phyloP scores from a whole-genome alignment of 1,284 basidiomycete species.

The Athelia psychrophila region DNA sequence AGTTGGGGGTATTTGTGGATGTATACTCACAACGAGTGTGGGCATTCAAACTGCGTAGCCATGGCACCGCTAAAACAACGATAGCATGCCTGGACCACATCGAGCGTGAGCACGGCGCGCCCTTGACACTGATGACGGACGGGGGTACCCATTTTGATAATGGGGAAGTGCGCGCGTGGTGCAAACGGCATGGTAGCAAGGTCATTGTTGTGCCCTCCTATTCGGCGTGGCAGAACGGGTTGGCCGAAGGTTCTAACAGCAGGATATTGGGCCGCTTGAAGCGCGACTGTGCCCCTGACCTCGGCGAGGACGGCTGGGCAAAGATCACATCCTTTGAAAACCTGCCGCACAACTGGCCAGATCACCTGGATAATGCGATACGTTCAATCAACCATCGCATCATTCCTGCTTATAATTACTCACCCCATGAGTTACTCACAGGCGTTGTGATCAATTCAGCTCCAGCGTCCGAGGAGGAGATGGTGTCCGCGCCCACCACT shows the following conservation, averaged over 20 bases:
- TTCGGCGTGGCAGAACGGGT: constrained; percentile 37
- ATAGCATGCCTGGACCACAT: constrained; percentile 18
- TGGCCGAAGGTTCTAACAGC: constrained; percentile 31
- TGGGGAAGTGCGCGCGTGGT: constrained; percentile 25
- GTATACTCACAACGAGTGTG: constrained; percentile 23
- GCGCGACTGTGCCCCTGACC: constrained; percentile 26
- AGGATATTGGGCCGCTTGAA: constrained; percentile 25
- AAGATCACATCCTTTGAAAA: constrained; percentile 9
- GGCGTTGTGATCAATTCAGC: constrained; percentile 13
- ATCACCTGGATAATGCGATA: constrained; percentile 27
- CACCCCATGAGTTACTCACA: constrained; percentile 15
- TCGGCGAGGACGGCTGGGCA: constrained; percentile 25
- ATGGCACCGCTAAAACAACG: constrained; percentile 22
- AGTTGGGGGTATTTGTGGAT: constrained; percentile 24
- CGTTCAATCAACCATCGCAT: constrained; percentile 21
- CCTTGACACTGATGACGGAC: constrained; percentile 31
- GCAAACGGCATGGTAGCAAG: constrained; percentile 17
- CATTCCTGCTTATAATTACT: constrained; percentile 9
- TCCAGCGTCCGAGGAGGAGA: constrained; percentile 7
- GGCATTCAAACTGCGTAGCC: constrained; percentile 21
- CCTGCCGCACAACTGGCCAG: constrained; percentile 25
- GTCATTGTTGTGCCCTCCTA: constrained; percentile 28
- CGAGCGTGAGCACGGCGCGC: constrained; percentile 11
- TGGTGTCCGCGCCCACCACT: constrained; percentile 9
- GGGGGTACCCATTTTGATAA: constrained; percentile 36